Base-by-base conservation (phyloP, 139 green algal species). In the Chlamydomonas schloesseri region DNA sequence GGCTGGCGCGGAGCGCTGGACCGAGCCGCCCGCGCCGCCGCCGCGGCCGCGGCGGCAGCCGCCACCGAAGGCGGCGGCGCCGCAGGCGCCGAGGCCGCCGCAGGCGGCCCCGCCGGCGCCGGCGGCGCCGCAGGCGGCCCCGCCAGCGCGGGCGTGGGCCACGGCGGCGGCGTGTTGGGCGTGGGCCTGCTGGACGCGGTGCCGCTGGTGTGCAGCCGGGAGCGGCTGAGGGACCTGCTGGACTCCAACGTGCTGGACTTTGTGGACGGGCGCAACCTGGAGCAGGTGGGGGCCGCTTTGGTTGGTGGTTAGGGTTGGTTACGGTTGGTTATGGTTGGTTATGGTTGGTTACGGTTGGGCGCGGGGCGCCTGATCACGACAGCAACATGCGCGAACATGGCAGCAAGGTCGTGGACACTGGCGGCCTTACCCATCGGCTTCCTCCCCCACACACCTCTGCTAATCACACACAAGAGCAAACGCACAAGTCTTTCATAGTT, bases 191-290 rank as follows among this genome's bases (percentile, higher is more conserved):
- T 70, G 24, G 73, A 81, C 18, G 31, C 73, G n/a, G 47, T 57
- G 23, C 73, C 73, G 31, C 50, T 81, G 21, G 53, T 65, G 24
- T 81, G 73, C 73, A 69, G 50, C 31, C 13, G 73, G 17, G 73
- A 81, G 53, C 29, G 73, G 50, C 73, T 81, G 17, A 13, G 73
- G n/a, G 73, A 81, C n/a, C 73, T 81, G 55, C 53, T 81, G 3
- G 73, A 81, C 28, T 69, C 50, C n/a, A 81, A 81, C 20, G 73
- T 81, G 23, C 21, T 81, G 31, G 73, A 81, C 50, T 81, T 65
- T 53, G 73, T 81, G 29, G 73, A 81, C 24, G 42, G 33, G 31
- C n/a, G 73, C 17, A 81, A 81, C 57, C 50, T 81, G 73, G 73
- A 81, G n/a, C 42, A 65, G 10, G 73, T 81, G 18, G 73, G 69